Percentiles rank a stretch among this genome's conserved stretches.
Conservation (phyloP, 2,329 filamentous ascomycete genomes). For the Botrytis cinerea region DNA sequence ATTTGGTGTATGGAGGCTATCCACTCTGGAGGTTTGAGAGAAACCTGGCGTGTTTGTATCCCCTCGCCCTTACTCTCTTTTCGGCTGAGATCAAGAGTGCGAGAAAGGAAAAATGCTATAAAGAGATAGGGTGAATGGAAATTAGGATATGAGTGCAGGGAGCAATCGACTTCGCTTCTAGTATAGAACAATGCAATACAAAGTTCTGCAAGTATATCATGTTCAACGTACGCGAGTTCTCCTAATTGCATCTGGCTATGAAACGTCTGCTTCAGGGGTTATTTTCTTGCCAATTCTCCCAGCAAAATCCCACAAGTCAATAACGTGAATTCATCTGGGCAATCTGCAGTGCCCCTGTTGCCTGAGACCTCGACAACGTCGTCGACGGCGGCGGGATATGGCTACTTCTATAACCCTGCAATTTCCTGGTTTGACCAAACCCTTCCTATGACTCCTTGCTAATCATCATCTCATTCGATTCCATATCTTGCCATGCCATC, state of each 20-base stretch:
- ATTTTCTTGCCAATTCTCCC: not conserved
- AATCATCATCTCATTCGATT: not conserved
- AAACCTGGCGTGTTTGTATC: not conserved
- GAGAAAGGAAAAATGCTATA: not conserved
- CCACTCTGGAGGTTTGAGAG: not conserved
- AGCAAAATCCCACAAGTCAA: not conserved
- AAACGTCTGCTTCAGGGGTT: too few species aligned
- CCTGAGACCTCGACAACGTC: not conserved
- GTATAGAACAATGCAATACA: not conserved
- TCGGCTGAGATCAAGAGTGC: not conserved
- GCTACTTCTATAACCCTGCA: not conserved
- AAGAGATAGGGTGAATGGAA: not conserved
- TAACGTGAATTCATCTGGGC: not conserved
- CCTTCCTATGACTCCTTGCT: not conserved
- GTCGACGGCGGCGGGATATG: not conserved
- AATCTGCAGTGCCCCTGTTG: not conserved
- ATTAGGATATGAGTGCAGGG: not conserved
- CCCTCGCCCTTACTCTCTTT: accelerated
- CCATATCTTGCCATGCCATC: not conserved
- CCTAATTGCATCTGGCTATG: not conserved
- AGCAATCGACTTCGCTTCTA: not conserved
- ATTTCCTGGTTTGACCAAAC: not conserved
- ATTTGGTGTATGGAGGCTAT: not conserved
- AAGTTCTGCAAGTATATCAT: not conserved
- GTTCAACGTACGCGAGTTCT: not conserved